Base-by-base conservation (phyloP, 345 rosid species). In the Camelina laxa region DNA sequence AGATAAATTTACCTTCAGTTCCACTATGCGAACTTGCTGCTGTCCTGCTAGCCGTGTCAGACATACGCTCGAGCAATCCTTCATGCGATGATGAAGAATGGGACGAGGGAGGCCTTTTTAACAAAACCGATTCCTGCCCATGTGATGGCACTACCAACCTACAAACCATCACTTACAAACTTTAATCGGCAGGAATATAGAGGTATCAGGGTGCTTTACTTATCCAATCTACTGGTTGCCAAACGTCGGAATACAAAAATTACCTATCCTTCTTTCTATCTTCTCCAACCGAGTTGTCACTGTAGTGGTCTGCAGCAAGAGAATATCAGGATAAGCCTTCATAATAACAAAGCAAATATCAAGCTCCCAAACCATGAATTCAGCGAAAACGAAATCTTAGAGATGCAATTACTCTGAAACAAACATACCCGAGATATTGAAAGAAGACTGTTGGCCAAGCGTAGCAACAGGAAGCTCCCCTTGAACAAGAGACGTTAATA, bases 51-150 rank as follows among this genome's bases (percentile, higher is more conserved):
- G 67, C 60, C 44, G 83, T 15, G 53, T 59, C 87, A 21, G 85
- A n/a, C 50, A 56, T 76, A 59, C 62, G 73, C 55, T 85, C 94
- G 4, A 83, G 62, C 63, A 75, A 22, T 33, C 78, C 87, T 63
- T 87, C 91, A 60, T 76, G 88, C 20, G 90, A 83, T 15, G 87
- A 82, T 22, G 87, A 71, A n/a, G 82, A 73, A 38, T 65, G 75
- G 15, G 84, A 72, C 0, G 80, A 76, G 9, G 91, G 83, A 15
- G 83, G 77, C 19, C 85, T 74, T 73, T 79, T 81, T 45, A 61
- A 70, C 75, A 76, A 36, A 17, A 78, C 70, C 62, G 64, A 81
- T 50, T 88, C 86, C 17, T 75, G 86, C 44, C 84, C 85, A 72
- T 84, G 84, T 17, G 86, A 77, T 74, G 77, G 70, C 24, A 64